Conservation (phyloP, 129 eudicot genomes). For the Rutidosis leptorrhynchoides region DNA sequence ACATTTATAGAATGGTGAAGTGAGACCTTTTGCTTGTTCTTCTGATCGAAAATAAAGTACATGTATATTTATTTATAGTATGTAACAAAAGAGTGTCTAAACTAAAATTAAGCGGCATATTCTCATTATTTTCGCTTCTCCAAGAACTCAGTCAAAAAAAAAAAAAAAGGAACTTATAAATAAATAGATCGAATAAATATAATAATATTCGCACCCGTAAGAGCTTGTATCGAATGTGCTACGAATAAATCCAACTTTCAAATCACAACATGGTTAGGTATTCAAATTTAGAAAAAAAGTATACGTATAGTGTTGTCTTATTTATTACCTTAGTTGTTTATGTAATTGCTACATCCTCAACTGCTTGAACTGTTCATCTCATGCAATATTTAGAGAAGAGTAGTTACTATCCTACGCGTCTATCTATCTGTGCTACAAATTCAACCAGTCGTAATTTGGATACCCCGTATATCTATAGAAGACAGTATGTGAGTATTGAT, state of each 20-base stretch:
- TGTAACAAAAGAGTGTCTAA: slow-evolving; percentile 26
- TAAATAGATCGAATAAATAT: slow-evolving; percentile 3
- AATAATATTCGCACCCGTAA: slow-evolving; percentile 10
- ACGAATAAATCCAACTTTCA: slow-evolving; percentile 7
- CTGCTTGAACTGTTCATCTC: too few relatives aligned
- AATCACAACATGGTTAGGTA: slow-evolving; percentile 12
- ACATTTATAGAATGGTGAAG: not conserved
- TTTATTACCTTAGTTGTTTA: not conserved
- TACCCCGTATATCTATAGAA: too few relatives aligned
- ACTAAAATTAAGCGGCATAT: slow-evolving; percentile 42
- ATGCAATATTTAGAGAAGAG: too few relatives aligned
- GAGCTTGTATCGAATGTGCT: slow-evolving; percentile 8
- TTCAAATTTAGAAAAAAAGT: slow-evolving; percentile 4
- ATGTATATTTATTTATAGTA: slow-evolving; percentile 26
- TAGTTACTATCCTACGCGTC: too few relatives aligned
- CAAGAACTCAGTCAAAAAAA: slow-evolving; percentile 36
- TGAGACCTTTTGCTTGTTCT: slow-evolving; percentile 14
- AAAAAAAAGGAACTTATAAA: not conserved
- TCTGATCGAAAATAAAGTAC: slow-evolving; percentile 9
- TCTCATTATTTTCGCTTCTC: slow-evolving; percentile 39
- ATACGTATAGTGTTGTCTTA: not conserved
- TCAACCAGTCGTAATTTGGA: too few relatives aligned
- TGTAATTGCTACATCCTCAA: not conserved
- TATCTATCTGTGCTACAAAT: too few relatives aligned
- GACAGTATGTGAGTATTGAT: too few relatives aligned